A percentile compares a stretch with the other conserved stretches of the same genome.
Conservation (phyloP, 2,329 filamentous ascomycete species). For the Arthrobotrys sinensis region DNA sequence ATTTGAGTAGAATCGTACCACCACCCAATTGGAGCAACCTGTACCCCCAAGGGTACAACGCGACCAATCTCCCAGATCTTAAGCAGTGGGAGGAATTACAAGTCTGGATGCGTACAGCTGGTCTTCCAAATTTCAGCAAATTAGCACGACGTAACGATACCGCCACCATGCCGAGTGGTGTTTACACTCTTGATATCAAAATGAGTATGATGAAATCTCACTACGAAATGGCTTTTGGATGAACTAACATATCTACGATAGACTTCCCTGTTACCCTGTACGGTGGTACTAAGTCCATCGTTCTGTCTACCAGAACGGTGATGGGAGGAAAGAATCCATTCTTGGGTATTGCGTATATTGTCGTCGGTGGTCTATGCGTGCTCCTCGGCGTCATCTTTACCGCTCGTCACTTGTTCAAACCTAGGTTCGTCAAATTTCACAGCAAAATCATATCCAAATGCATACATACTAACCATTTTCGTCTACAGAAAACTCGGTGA, state of each 20-base stretch:
- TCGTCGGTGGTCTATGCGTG: conserved; percentile 93
- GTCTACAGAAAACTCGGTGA: conserved; percentile 88
- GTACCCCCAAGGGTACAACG: conserved; percentile 80
- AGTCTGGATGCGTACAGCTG: conserved; percentile 99
- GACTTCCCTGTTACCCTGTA: conserved; percentile 86
- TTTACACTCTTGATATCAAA: conserved; percentile 82
- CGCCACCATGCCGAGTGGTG: conserved; percentile 77
- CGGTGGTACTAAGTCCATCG: conserved; percentile 88
- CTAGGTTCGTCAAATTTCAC: conserved; percentile 75
- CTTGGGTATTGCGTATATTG: conserved; percentile 94
- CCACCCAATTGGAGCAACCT: conserved; percentile 84
- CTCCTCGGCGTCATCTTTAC: conserved; percentile 90
- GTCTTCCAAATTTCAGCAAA: conserved; percentile 94
- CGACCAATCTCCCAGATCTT: conserved; percentile 79
- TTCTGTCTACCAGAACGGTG: conserved; percentile 89
- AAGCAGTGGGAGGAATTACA: conserved; percentile 87
- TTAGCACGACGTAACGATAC: conserved; percentile 86
- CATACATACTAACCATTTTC: conserved; percentile 14
- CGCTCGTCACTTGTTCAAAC: conserved; percentile 89
- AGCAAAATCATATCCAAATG: background rate
- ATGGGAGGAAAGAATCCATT: conserved; percentile 97
- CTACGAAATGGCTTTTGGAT: conserved; percentile 28
- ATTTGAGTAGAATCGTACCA: conserved; percentile 77
- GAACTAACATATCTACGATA: conserved; percentile 67
- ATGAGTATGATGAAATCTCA: conserved; percentile 77